phyloP scores from a whole-genome alignment of 305 asterid species.

The Fraxinus ornus region DNA sequence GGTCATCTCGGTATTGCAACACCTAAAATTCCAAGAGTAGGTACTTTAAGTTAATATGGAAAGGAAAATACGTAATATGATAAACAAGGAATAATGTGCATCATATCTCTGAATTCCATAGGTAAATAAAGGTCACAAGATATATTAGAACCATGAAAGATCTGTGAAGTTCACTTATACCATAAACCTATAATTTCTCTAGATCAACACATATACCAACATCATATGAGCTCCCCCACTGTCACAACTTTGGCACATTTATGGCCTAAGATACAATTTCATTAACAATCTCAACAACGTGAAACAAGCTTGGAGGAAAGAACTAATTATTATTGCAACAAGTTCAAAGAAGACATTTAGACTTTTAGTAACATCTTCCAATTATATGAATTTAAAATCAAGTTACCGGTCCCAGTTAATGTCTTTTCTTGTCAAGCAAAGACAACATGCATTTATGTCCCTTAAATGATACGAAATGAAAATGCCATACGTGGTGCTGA shows the following conservation, averaged over 20 bases:
- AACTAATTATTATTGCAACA: neutral
- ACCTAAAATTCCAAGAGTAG: constrained; percentile 33
- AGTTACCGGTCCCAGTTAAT: neutral
- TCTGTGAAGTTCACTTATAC: neutral
- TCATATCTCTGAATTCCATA: neutral
- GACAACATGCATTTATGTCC: neutral
- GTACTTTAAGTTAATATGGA: neutral
- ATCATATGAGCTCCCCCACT: neutral
- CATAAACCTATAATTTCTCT: neutral
- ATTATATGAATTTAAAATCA: neutral
- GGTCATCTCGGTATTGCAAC: constrained; percentile 73
- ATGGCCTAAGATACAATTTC: neutral
- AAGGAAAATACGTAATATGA: neutral
- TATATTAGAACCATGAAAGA: neutral
- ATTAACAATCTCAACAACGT: neutral
- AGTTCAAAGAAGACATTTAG: neutral
- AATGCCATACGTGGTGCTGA: neutral
- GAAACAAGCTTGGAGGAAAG: neutral
- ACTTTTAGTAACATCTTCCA: neutral
- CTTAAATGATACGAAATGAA: neutral
- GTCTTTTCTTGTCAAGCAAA: neutral
- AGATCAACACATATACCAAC: neutral
- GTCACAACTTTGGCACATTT: neutral
- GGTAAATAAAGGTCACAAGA: neutral
- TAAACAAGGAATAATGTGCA: neutral